Evolutionary conservation across 2,329 filamentous ascomycete species (phyloP), one percentile per base, ranked within the genome.

Genomic region (Exophiala sp.): DNA sequence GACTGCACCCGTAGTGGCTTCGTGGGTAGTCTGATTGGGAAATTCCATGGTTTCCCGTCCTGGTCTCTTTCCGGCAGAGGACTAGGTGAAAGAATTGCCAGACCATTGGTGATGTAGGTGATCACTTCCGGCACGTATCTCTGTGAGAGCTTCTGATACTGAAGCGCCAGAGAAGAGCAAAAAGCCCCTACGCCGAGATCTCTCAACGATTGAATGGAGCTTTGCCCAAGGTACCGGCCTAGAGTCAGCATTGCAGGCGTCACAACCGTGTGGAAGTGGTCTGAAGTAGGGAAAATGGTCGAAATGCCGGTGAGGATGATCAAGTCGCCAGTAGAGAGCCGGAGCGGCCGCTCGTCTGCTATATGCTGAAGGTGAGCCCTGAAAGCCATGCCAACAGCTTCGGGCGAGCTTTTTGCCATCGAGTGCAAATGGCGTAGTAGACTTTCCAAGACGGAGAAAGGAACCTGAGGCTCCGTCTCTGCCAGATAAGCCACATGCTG

Each of bases 181-280:
- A 88, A 96, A 7, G 82, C 79, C 9, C 93, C 93, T 2, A 76
- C 82, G 2, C 80, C 78, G 53, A 87, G 79, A 58, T 93, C 86
- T 6, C 76, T 70, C 2, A 88, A 68, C 6, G 71, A 74, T 37
- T 79, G 74, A 0, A 88, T 82, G 0, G 83, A 75, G 48, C 82
- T 88, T 60, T 95, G 82, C 1, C 85, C 88, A 21, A 98, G 76
- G 68, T 86, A 96, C 47, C 88, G 81, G 10, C 79, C 80, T 68
- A 97, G 87, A n/a, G 83, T 79, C 3, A 96, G 80, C 68, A 88
- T 85, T 0, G 91, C 86, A 1, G 93, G 93, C 1, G 93, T 98
- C 34, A 88, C 85, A 29, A 97, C 88, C 61, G 93, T 85, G 63
- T 98, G 93, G 68, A 97, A 98, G 69, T 97, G 90, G 68, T 98